Base-by-base conservation (phyloP, 1,139 yeast species). In the Sugiyamaella novakii region DNA sequence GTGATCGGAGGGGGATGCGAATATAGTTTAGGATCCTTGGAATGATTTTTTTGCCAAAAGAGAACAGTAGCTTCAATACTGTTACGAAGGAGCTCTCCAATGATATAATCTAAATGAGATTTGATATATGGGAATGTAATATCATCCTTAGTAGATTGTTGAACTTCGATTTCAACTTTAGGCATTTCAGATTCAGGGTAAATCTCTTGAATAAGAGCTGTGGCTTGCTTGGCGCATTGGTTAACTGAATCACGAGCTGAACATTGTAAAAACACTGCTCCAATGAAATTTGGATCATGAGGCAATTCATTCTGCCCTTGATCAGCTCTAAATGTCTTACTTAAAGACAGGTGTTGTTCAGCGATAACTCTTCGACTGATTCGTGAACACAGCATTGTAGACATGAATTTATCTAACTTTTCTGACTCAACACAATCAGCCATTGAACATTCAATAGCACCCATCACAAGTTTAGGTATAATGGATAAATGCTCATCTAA, bases 401-500 rank as follows among this genome's bases (percentile, higher is more conserved):
- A 81, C 78, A 89, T 80, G 60, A 89, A 80, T 22, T 70, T 71
- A 63, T 91, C 96, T 57, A 91, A 69, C 43, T 81, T 73, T 1
- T 73, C 68, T 50, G 80, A 82, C 1, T 88, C 83, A 59, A 85
- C 75, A 31, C 80, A 73, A 37, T 79, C 75, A 40, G 84, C 69
- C 41, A 84, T 80, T 11, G 89, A 79, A 49, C 86, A 84, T 61
- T 91, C 97, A 50, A 89, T 72, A 0, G 95, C 89, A 1, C 97
- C 98, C 91, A 88, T 87, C 76, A 91, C 85, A 54, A 91, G 73
- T 63, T 89, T 92, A 0, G 97, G 92, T 53, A 91, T 74, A 58
- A 88, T 87, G 52, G 83, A 73, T 43, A 87, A 75, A 68, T 91
- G 96, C 65, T 85, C 91, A 17, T 75, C 74, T 57, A 91, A 71